These are phyloP conservation scores for Akanthomyces uredinophilus DNA, from an alignment of 2,329 filamentous ascomycete genomes.

Conservation along the genomic window DNA sequence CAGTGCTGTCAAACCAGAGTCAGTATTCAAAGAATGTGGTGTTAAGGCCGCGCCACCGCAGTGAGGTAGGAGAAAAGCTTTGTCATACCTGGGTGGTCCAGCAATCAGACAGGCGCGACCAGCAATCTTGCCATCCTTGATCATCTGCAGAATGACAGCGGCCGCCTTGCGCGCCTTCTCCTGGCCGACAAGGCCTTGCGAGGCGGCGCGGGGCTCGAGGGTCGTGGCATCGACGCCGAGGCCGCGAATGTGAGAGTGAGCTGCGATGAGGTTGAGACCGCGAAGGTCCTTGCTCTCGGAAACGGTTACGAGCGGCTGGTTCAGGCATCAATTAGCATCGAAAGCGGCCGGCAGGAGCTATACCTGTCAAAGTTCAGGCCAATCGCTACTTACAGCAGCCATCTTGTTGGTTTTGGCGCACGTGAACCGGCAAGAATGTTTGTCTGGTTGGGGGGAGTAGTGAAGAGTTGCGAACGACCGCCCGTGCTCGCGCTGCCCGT, in stretches of 20 bases:
- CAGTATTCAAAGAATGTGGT: background rate
- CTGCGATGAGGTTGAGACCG: slow-evolving; percentile 94
- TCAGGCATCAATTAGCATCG: slow-evolving; percentile 20
- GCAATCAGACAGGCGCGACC: slow-evolving; percentile 92
- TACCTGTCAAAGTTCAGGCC: background rate
- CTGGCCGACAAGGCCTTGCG: slow-evolving; percentile 93
- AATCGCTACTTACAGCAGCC: slow-evolving; percentile 44
- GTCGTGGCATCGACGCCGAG: slow-evolving; percentile 90
- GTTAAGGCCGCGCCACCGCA: too few relatives aligned
- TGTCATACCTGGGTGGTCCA: slow-evolving; percentile 70
- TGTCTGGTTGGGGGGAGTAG: slow-evolving; percentile 13
- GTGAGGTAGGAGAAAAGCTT: background rate
- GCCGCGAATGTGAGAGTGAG: slow-evolving; percentile 95
- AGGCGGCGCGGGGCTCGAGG: slow-evolving; percentile 76
- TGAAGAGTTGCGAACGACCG: slow-evolving; percentile 2
- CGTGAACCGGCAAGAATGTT: slow-evolving; percentile 13
- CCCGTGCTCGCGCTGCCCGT: slow-evolving; percentile 9
- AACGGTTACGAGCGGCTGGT: slow-evolving; percentile 65
- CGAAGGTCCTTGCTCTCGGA: slow-evolving; percentile 94
- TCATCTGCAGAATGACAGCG: slow-evolving; percentile 96
- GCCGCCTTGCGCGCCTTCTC: slow-evolving; percentile 95
- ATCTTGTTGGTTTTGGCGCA: slow-evolving; percentile 33
- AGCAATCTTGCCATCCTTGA: slow-evolving; percentile 97
- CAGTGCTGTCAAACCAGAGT: slow-evolving; percentile 57
- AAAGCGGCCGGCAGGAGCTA: background rate